phyloP scores from a whole-genome alignment of 2,329 filamentous ascomycete genomes.

The Colletotrichum shisoi region DNA sequence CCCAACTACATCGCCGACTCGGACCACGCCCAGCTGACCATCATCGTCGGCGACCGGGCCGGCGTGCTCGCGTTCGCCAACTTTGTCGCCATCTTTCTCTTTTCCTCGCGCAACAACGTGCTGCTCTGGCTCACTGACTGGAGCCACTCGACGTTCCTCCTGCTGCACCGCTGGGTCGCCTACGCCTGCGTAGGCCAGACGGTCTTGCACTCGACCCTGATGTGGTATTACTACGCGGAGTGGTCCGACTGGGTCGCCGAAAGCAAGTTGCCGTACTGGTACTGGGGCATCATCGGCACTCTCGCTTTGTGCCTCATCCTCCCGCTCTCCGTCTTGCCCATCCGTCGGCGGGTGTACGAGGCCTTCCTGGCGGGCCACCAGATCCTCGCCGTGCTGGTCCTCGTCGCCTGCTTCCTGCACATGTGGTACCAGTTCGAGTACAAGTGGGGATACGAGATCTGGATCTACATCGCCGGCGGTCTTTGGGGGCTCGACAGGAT shows the following conservation, averaged over 20 bases:
- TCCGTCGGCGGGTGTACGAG: constrained; percentile 47
- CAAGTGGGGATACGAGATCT: constrained; percentile 52
- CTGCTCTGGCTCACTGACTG: constrained; percentile 50
- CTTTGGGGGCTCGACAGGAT: constrained; percentile 47
- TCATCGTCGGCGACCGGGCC: constrained; percentile 47
- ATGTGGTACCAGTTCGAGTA: constrained; percentile 48
- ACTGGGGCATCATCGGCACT: constrained; percentile 48
- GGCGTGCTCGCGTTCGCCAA: constrained; percentile 49
- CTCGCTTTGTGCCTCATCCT: constrained; percentile 44
- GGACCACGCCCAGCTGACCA: constrained; percentile 44
- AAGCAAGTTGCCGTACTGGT: constrained; percentile 44
- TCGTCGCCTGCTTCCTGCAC: constrained; percentile 50
- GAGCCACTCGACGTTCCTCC: constrained; percentile 49
- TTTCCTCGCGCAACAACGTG: constrained; percentile 49
- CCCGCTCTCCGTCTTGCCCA: constrained; percentile 43
- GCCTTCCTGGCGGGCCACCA: constrained; percentile 49
- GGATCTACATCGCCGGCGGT: constrained; percentile 46
- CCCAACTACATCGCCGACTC: constrained; percentile 42
- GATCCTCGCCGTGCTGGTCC: constrained; percentile 46
- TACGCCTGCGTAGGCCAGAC: constrained; percentile 43
- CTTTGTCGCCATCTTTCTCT: constrained; percentile 47
- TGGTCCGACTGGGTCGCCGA: constrained; percentile 5
- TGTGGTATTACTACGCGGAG: constrained; percentile 35
- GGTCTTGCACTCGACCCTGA: constrained; percentile 47
- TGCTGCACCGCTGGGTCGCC: constrained; percentile 51